phyloP scores from a whole-genome alignment of 495 filamentous ascomycete species.

The Penicillium flavigenum region DNA sequence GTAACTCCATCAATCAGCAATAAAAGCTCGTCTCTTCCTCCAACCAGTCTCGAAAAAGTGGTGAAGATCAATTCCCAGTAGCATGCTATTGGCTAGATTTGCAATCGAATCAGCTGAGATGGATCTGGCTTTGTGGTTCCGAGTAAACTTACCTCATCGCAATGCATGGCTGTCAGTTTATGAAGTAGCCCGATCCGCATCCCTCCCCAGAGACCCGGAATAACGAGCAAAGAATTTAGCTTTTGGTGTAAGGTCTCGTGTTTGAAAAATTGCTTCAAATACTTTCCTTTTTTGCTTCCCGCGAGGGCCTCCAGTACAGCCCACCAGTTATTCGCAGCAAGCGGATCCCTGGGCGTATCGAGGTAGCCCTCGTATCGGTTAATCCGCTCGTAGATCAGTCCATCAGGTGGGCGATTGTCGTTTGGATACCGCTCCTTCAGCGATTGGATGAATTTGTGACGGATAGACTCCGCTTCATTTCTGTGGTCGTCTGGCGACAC shows the following conservation, averaged over 20 bases:
- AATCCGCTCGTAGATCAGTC: conserved; percentile 20
- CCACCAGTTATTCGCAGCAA: conserved; percentile 5
- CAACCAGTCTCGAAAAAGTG: not conserved
- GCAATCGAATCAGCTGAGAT: not conserved
- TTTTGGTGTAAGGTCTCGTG: conserved; percentile 1
- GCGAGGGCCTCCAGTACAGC: too few relatives aligned
- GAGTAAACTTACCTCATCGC: conserved; percentile 15
- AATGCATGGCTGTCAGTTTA: conserved; percentile 17
- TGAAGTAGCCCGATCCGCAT: conserved; percentile 18
- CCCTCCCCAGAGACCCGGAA: conserved; percentile 12
- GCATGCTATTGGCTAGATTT: not conserved
- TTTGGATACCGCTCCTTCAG: conserved; percentile 6
- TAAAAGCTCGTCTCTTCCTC: too few relatives aligned
- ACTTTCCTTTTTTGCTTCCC: too few relatives aligned
- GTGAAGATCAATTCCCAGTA: not conserved
- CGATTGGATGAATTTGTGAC: not conserved
- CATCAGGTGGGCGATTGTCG: conserved; percentile 11
- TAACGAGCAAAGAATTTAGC: not conserved
- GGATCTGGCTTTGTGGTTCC: not conserved
- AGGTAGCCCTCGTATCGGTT: conserved; percentile 16
- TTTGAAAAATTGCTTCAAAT: not conserved
- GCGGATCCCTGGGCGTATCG: not conserved
- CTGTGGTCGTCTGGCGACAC: not conserved
- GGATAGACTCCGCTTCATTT: not conserved
- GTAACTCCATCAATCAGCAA: too few relatives aligned